Percentiles rank a stretch among this genome's conserved stretches.
Evolutionary conservation across 495 filamentous ascomycete genomes (phyloP).

Genomic region (Penicillium macrosclerotiorum): DNA sequence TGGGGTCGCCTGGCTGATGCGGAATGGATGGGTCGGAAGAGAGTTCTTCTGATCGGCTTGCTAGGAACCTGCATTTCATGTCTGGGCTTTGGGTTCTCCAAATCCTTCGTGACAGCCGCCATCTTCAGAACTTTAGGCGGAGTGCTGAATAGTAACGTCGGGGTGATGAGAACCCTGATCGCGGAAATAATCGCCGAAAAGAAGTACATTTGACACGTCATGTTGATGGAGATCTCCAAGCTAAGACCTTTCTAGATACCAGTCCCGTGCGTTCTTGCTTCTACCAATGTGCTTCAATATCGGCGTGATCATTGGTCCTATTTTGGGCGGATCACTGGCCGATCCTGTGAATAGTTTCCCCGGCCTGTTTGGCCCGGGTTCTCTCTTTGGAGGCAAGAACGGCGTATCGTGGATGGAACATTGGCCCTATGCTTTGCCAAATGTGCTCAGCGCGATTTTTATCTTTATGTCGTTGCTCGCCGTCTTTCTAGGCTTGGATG

Average conservation of each 20-base stretch:
- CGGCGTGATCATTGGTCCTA: conserved; percentile 66
- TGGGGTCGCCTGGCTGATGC: conserved; percentile 78
- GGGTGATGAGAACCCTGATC: conserved; percentile 80
- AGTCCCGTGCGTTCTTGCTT: conserved; percentile 75
- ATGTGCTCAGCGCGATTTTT: conserved; percentile 57
- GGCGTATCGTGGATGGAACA: conserved; percentile 60
- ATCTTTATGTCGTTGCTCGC: conserved; percentile 45
- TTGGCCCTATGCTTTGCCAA: conserved; percentile 64
- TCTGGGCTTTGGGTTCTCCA: conserved; percentile 77
- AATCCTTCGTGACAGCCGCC: conserved; percentile 63
- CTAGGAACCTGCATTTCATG: conserved; percentile 68
- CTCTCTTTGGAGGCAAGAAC: conserved; percentile 45
- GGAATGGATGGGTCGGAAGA: conserved; percentile 68
- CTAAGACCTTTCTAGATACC: conserved; percentile 46
- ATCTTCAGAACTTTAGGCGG: conserved; percentile 74
- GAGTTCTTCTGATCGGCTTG: conserved; percentile 72
- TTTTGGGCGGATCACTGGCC: conserved; percentile 66
- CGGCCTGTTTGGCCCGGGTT: conserved; percentile 61
- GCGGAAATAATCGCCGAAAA: conserved; percentile 73
- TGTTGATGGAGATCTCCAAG: background rate
- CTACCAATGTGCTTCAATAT: conserved; percentile 78
- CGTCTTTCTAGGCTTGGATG: conserved; percentile 59
- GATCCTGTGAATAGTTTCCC: conserved; percentile 68
- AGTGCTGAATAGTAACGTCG: conserved; percentile 76
- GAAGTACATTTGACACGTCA: conserved; percentile 33